phyloP scores from a whole-genome alignment of 352 stramenopile genomes.

The Aphanomyces stellatus region DNA sequence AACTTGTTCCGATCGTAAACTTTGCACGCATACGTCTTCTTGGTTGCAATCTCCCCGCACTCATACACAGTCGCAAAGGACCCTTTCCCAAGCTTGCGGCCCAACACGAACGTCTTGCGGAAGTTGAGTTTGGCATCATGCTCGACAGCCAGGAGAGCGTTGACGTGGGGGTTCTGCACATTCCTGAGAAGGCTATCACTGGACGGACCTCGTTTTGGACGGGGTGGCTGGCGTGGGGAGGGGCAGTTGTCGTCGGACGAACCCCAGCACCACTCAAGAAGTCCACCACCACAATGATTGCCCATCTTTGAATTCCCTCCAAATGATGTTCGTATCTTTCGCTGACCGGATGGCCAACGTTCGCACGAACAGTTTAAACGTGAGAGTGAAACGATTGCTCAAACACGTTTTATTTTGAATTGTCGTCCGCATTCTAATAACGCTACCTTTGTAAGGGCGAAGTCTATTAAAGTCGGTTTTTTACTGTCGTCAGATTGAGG shows the following conservation, averaged over 20 bases:
- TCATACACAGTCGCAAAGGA: conserved; percentile 83
- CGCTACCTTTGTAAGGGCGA: too few species aligned
- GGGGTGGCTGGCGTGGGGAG: neutral
- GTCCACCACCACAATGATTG: too few species aligned
- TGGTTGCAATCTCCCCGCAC: conserved; percentile 39
- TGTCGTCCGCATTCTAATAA: too few species aligned
- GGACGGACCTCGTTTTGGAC: neutral
- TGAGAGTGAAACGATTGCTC: too few species aligned
- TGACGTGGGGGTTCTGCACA: neutral
- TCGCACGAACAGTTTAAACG: too few species aligned
- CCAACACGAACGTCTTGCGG: conserved; percentile 28
- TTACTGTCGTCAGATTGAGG: too few species aligned
- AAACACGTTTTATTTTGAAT: too few species aligned
- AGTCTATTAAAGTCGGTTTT: too few species aligned
- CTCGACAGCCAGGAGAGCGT: neutral
- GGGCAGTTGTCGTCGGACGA: neutral
- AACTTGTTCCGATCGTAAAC: conserved; percentile 1
- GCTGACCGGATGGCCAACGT: too few species aligned
- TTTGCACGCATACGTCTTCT: conserved; percentile 45
- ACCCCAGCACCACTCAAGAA: neutral
- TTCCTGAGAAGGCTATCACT: neutral
- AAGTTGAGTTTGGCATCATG: conserved; percentile 8
- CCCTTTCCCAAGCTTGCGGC: conserved; percentile 74
- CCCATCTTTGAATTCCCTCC: too few species aligned
- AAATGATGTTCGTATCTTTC: neutral